A percentile compares a stretch with the other conserved stretches of the same genome.
Conservation (phyloP, 139 green algal species). For the Micractinium sp. region DNA sequence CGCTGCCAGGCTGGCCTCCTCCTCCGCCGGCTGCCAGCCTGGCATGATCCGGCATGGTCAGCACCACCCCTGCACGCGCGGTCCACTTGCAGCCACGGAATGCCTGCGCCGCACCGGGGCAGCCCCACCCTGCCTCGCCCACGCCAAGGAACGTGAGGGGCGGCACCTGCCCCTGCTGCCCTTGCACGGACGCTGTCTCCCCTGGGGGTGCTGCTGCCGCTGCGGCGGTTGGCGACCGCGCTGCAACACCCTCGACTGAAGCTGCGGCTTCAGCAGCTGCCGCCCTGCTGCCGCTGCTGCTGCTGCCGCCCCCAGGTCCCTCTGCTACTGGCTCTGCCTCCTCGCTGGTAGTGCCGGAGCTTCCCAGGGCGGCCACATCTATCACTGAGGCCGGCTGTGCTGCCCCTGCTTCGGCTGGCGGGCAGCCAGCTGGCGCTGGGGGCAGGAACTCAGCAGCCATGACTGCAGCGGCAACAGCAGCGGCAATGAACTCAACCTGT, state of each 20-base stretch:
- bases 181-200: too few relatives aligned
- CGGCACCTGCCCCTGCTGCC: neutral
- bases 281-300: neutral
- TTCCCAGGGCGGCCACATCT: neutral
- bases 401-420: neutral
- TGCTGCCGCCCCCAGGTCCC: neutral
- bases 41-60: slow-evolving; percentile 16
- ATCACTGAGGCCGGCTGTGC: too few relatives aligned
- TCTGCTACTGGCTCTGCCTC: neutral
- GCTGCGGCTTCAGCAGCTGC: neutral
- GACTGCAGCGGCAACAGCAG: neutral
- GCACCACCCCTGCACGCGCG: slow-evolving; percentile 6
- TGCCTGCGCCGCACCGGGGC: neutral
- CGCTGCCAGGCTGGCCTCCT: neutral
- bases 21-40: neutral
- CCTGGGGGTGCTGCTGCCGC: neutral
- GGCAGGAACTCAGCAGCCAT: slow-evolving; percentile 24
- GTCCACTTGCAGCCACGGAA: slow-evolving; percentile 25
- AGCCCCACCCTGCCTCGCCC: slow-evolving; percentile 24
- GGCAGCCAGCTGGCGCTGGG: neutral
- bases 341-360: neutral
- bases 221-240: neutral
- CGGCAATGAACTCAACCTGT: too few relatives aligned
- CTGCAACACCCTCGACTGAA: too few relatives aligned
- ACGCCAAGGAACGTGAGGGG: neutral